Percentiles rank a stretch among this genome's conserved stretches.
Evolutionary conservation across 1,284 basidiomycete genomes (phyloP).

Genomic region (Takashimella tepidaria): DNA sequence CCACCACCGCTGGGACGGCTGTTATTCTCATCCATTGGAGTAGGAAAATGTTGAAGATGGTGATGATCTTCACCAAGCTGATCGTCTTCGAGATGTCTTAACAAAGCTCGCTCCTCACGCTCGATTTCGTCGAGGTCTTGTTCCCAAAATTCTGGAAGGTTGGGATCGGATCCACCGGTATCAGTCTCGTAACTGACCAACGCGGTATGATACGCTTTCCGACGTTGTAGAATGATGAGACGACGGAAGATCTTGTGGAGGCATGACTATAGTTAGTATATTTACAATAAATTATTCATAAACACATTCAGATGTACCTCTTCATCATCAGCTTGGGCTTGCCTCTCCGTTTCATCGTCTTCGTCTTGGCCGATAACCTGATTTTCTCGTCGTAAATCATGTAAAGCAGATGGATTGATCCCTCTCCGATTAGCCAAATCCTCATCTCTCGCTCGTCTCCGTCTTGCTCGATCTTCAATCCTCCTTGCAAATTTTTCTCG

Average conservation of each 20-base stretch:
- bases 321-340: constrained; percentile 40
- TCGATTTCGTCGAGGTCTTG: constrained; percentile 9
- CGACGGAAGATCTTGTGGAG: constrained; percentile 46
- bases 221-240: constrained; percentile 35
- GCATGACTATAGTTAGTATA: no score
- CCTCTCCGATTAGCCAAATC: constrained; percentile 29
- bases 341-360: constrained; percentile 34
- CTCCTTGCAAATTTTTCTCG: constrained; percentile 30
- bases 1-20: no score
- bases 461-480: constrained; percentile 30
- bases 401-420: neutral
- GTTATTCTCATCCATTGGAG: no score
- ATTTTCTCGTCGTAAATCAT: neutral
- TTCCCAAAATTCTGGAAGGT: constrained; percentile 35
- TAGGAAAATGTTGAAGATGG: neutral
- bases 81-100: constrained; percentile 3
- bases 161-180: constrained; percentile 34
- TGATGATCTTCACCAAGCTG: constrained; percentile 5
- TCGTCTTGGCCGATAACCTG: no score
- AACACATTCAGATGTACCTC: constrained; percentile 26
- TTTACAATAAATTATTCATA: neutral
- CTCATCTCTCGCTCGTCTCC: constrained; percentile 18
- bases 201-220: constrained; percentile 26
- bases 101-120: constrained; percentile 15
- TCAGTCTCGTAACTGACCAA: constrained; percentile 31